Evolutionary conservation across 2,329 filamentous ascomycete genomes (phyloP).

Genomic region (Trichoderma endophyticum): DNA sequence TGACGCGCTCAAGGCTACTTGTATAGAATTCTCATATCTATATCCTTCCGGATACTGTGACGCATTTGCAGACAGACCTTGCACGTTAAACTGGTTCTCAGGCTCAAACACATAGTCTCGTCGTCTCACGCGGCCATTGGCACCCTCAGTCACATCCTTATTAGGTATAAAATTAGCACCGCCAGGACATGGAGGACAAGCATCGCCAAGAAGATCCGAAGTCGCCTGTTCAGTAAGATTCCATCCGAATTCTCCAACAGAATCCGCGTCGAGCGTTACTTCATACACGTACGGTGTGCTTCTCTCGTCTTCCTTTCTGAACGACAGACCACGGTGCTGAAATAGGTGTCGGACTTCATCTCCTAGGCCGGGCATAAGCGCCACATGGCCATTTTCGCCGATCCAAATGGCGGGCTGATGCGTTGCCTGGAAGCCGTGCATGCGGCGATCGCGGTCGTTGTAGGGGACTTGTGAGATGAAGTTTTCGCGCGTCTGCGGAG

Average conservation of each 20-base stretch:
- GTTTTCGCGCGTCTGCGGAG: conserved; percentile 46
- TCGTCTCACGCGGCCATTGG: conserved; percentile 36
- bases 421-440: conserved; percentile 49
- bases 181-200: conserved; percentile 38
- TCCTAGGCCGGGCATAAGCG: conserved; percentile 40
- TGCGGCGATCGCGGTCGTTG: conserved; percentile 39
- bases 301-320: conserved; percentile 41
- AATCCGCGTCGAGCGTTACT: conserved; percentile 39
- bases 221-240: conserved; percentile 34
- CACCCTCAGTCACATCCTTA: conserved; percentile 32
- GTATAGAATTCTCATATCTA: conserved; percentile 24
- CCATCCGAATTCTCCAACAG: conserved; percentile 31
- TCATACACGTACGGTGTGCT: conserved; percentile 47
- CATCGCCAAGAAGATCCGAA: conserved; percentile 36
- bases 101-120: conserved; percentile 13
- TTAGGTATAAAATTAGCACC: conserved; percentile 14
- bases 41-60: neutral
- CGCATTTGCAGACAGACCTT: neutral
- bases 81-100: conserved; percentile 23
- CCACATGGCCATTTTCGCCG: conserved; percentile 46
- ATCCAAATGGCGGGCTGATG: conserved; percentile 54
- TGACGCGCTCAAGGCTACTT: conserved; percentile 39
- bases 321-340: conserved; percentile 39
- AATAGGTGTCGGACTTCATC: conserved; percentile 34
- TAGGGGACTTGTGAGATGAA: conserved; percentile 50